Evolutionary conservation across 768 basidiomycete species (phyloP).

Genomic region (Atractiella rhizophila): DNA sequence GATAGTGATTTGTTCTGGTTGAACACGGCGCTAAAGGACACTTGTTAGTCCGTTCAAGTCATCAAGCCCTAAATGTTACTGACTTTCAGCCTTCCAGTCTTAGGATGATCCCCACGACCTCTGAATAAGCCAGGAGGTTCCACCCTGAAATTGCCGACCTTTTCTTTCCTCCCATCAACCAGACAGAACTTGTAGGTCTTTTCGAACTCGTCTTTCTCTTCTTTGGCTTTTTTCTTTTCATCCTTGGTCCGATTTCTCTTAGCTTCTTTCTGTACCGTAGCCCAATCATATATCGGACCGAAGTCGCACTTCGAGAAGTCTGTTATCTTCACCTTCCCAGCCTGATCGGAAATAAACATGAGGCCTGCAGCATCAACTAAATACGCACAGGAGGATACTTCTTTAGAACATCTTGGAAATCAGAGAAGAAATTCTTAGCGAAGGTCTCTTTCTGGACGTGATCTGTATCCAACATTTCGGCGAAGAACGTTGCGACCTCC

Average conservation of each 20-base stretch:
- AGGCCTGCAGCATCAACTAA: neutral
- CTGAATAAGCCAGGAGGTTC: slow-evolving; percentile 97
- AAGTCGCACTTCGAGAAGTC: slow-evolving; percentile 70
- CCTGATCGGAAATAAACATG: slow-evolving; percentile 24
- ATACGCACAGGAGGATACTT: slow-evolving; percentile 49
- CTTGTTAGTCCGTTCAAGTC: neutral
- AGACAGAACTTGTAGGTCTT: slow-evolving; percentile 57
- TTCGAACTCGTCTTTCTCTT: slow-evolving; percentile 56
- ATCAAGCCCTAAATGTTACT: slow-evolving; percentile 1
- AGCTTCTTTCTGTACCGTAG: slow-evolving; percentile 73
- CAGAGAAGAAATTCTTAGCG: slow-evolving; percentile 84
- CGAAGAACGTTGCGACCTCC: slow-evolving; percentile 94
- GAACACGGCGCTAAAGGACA: slow-evolving; percentile 42
- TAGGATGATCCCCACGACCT: slow-evolving; percentile 93
- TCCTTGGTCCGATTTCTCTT: slow-evolving; percentile 61
- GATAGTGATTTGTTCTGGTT: slow-evolving; percentile 81
- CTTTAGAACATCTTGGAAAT: slow-evolving; percentile 54
- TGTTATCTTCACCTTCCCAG: slow-evolving; percentile 48
- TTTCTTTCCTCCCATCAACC: slow-evolving; percentile 93
- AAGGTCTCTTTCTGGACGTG: slow-evolving; percentile 71
- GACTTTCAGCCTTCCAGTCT: slow-evolving; percentile 85
- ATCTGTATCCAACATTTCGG: slow-evolving; percentile 67
- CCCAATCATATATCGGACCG: slow-evolving; percentile 73
- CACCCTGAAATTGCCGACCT: slow-evolving; percentile 89
- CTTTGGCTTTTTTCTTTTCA: slow-evolving; percentile 80